phyloP scores from a whole-genome alignment of 106 monocot genomes.

The Agapanthus africanus region DNA sequence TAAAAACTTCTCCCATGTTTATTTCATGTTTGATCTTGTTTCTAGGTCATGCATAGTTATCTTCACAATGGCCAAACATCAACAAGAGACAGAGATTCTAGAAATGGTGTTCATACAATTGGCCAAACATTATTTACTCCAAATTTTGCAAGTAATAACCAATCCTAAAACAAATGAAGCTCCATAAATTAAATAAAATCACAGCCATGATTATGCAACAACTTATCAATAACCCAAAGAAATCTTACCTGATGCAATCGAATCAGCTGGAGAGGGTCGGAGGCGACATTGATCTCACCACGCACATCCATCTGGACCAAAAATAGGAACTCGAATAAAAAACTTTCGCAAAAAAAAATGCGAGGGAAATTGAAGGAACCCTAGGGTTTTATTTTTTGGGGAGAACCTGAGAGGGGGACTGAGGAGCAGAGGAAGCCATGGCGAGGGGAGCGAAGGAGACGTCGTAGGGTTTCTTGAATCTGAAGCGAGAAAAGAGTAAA shows the following conservation, averaged over 20 bases:
- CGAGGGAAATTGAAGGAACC: neutral
- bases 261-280: slow-evolving; percentile 31
- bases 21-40: too few relatives aligned
- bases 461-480: neutral
- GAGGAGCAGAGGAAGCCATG: slow-evolving; percentile 33
- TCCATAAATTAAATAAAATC: neutral
- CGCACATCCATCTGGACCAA: slow-evolving; percentile 23
- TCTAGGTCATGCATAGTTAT: too few relatives aligned
- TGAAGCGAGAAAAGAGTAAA: neutral
- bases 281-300: slow-evolving; percentile 11
- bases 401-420: slow-evolving; percentile 27
- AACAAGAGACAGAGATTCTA: too few relatives aligned
- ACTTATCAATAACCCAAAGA: too few relatives aligned
- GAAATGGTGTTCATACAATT: neutral
- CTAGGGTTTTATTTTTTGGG: neutral
- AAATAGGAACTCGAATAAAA: neutral
- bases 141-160: neutral
- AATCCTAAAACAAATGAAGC: neutral
- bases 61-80: too few relatives aligned
- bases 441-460: neutral
- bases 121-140: neutral
- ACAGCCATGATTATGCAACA: neutral
- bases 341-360: neutral
- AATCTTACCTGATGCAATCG: slow-evolving; percentile 56
- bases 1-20: too few relatives aligned